phyloP scores from a whole-genome alignment of 1,284 basidiomycete genomes.

The Ustilago curta region DNA sequence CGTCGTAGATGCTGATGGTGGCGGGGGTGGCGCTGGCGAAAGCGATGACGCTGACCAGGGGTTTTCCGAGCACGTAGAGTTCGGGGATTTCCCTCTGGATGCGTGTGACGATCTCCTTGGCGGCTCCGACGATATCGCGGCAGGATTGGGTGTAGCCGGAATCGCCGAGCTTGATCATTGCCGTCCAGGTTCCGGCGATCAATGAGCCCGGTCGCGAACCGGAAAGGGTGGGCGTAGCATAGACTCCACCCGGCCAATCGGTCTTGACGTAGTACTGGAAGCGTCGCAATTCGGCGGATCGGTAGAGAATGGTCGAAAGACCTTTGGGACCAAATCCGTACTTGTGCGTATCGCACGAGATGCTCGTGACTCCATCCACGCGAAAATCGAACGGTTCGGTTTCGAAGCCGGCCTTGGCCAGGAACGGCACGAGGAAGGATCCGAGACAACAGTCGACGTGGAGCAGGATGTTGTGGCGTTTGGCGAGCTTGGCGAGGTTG shows the following conservation, averaged over 20 bases:
- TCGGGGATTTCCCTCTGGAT: constrained; percentile 78
- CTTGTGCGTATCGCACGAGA: constrained; percentile 69
- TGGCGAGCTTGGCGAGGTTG: constrained; percentile 81
- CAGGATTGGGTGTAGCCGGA: constrained; percentile 94
- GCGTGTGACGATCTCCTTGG: constrained; percentile 77
- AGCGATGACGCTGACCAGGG: constrained; percentile 89
- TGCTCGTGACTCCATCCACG: constrained; percentile 65
- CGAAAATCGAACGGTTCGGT: constrained; percentile 68
- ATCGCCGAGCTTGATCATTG: constrained; percentile 90
- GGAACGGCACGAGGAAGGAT: constrained; percentile 70
- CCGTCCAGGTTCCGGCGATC: constrained; percentile 95
- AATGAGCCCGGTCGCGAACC: constrained; percentile 82
- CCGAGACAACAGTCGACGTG: constrained; percentile 76
- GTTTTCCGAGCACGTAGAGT: constrained; percentile 87
- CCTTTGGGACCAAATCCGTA: constrained; percentile 69
- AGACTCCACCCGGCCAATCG: constrained; percentile 69
- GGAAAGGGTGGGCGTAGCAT: constrained; percentile 61
- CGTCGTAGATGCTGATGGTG: constrained; percentile 78
- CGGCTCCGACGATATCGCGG: constrained; percentile 80
- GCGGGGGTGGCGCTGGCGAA: constrained; percentile 76
- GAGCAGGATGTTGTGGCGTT: constrained; percentile 81
- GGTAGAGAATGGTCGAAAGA: constrained; percentile 64
- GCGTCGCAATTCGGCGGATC: constrained; percentile 52
- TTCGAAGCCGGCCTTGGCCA: constrained; percentile 62
- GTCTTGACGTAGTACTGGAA: constrained; percentile 69